Evolutionary conservation across 2,329 filamentous ascomycete species (phyloP).

Genomic region (Xylariaceae sp.): DNA sequence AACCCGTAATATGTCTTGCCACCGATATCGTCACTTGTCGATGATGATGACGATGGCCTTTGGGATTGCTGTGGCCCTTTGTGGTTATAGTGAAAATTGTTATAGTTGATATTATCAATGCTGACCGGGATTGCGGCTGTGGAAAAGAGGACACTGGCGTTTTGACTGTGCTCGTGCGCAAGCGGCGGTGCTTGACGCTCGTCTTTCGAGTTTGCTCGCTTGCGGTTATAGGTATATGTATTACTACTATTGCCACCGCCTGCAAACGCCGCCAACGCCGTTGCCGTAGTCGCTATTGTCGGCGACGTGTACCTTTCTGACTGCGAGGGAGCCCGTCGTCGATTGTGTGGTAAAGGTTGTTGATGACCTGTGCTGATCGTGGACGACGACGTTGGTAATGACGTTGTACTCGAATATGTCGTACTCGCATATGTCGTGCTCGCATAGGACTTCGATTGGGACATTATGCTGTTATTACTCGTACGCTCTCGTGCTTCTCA

Average conservation of each 20-base stretch:
- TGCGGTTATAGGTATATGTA: constrained; percentile 21
- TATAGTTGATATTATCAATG: constrained; percentile 6
- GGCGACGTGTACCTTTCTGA: constrained; percentile 5
- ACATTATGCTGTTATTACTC: constrained; percentile 15
- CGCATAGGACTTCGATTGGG: constrained; percentile 13
- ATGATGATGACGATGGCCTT: neutral
- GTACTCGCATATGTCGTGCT: constrained; percentile 12
- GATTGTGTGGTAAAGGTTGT: constrained; percentile 7
- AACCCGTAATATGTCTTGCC: neutral
- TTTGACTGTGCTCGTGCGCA: constrained; percentile 8
- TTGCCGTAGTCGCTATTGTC: neutral
- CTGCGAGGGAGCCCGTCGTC: constrained; percentile 11
- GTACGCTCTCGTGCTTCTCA: neutral
- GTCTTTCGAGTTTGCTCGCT: constrained; percentile 1
- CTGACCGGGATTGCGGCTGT: constrained; percentile 1
- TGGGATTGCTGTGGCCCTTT: constrained; percentile 10
- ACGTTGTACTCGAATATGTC: constrained; percentile 8
- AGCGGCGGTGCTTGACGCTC: constrained; percentile 1
- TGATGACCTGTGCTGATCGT: constrained; percentile 3
- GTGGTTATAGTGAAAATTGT: constrained; percentile 23
- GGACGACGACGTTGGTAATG: constrained; percentile 13
- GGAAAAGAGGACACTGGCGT: neutral
- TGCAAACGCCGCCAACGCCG: constrained; percentile 13
- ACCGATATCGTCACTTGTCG: neutral
- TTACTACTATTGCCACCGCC: constrained; percentile 1